Evolutionary conservation across 805 yeast genomes (phyloP), one percentile per base, ranked within the genome.

Genomic region (Ogataea trehalophila): DNA sequence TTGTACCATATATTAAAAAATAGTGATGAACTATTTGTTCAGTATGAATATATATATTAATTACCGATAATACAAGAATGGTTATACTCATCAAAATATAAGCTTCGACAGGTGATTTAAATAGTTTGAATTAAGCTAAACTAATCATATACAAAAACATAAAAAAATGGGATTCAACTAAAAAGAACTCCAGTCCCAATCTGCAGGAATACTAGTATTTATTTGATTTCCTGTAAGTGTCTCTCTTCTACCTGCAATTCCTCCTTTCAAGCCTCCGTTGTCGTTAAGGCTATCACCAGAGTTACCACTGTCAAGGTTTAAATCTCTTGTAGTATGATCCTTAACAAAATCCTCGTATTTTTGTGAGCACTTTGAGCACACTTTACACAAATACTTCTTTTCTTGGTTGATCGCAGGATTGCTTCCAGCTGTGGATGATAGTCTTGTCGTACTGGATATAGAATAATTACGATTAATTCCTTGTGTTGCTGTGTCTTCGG

Each of bases 181-280:
- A 42, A 68, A 68, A 0, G 72, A 67, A 44, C 70, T 65, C 73
- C 73, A 68, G 45, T 68, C 67, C 72, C 72, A 68, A 46, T 68
- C 71, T 5, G 63, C 66, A 6, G 71, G 72, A 42, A 67, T 51
- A 29, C 56, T 47, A n/a, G 31, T 26, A 26, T 52, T 55, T 17
- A 18, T 34, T 41, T 55, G 59, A 33, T 39, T 45, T 39, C 42
- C 52, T 5, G 50, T 46, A 17, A 48, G 41, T 4, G 56, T 49
- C 18, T 58, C 60, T 41, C 51, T 51, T 42, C 55, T 52, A n/a
- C 41, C 41, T 13, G 33, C 9, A 23, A 26, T 6, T 7, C 17
- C 16, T 15, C 18, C 16, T n/a, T 39, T 39, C 8, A 8, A 16
- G 9, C 20, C 13, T 22, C 50, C 51, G 31, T 46, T 51, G 39